Evolutionary conservation across 108 stramenopile genomes (phyloP), one percentile per base, ranked within the genome.

Genomic region (Cyclotella distinguenda): DNA sequence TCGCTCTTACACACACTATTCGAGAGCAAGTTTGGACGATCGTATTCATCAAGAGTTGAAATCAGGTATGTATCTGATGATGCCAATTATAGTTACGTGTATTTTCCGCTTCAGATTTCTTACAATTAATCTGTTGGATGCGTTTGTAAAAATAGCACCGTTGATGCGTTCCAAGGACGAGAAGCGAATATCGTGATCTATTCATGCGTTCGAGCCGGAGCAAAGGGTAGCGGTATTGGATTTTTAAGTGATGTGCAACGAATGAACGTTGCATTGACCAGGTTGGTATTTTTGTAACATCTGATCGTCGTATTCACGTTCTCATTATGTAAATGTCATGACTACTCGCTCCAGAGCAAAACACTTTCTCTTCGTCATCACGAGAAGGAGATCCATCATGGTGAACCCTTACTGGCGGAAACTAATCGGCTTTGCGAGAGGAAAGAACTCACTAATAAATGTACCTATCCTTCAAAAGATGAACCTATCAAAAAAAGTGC

Each of bases 201-300:
- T 13, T 79, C 84, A 22, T 70, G 77, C 33, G 89, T 90, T 28
- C 65, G 78, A 31, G 86, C 83, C 30, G 77, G 77, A 35, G 67
- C 50, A 32, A 38, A 54, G 43, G 76, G 79, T 9, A 77, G 77
- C 15, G 66, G 86, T 19, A 54, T 95, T 35, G 95, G 95, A 3
- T 96, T 96, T 73, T 76, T 94, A 10, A 68, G 60, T 43, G 93
- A 95, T 61, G 88, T 84, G 2, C 85, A 94, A 35, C 84, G 95
- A 9, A 85, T 96, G 74, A 95, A 95, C 73, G 95, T 96, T 40
- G 93, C 90, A 23, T 69, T 96, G 31, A 96, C 95, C 3, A 54
- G 54, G 54, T 55, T 9, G 19, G 54, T 28, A 3, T 6, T 2
- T 16, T 21, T 36, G n/a, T 4, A 28, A 10, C 23, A 4, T 1